phyloP scores from a whole-genome alignment of 306 rosid genomes.

The Argentina anserina region DNA sequence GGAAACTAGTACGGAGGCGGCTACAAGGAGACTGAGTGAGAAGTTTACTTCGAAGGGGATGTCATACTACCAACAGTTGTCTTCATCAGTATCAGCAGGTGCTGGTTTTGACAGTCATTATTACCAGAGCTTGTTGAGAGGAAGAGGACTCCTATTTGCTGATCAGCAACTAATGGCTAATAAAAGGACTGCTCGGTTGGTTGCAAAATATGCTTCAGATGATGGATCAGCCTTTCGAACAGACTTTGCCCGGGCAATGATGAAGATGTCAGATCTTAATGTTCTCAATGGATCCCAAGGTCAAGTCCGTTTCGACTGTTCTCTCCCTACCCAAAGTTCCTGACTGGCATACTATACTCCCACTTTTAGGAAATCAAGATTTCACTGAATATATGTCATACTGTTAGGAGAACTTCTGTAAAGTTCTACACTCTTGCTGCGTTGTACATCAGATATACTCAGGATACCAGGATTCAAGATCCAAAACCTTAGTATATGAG shows the following conservation, averaged over 20 bases:
- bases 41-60: background rate
- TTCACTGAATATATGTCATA: background rate
- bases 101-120: slow-evolving; percentile 65
- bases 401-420: background rate
- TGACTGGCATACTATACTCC: background rate
- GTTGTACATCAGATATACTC: background rate
- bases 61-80: slow-evolving; percentile 19
- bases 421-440: background rate
- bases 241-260: slow-evolving; percentile 70
- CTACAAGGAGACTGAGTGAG: background rate
- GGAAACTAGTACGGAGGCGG: background rate
- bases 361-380: background rate
- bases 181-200: slow-evolving; percentile 55
- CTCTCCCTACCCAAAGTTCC: slow-evolving; percentile 13
- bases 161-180: slow-evolving; percentile 84
- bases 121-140: slow-evolving; percentile 53
- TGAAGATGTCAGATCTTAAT: slow-evolving; percentile 63
- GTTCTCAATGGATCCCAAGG: slow-evolving; percentile 37
- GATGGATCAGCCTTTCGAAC: slow-evolving; percentile 66
- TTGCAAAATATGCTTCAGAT: slow-evolving; percentile 71
- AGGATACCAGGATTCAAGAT: background rate
- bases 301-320: slow-evolving; percentile 34
- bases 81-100: slow-evolving; percentile 51
- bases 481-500: background rate
- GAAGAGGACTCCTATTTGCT: slow-evolving; percentile 78